Conservation (phyloP, 1,139 yeast species). For the Meyerozyma sp. region DNA sequence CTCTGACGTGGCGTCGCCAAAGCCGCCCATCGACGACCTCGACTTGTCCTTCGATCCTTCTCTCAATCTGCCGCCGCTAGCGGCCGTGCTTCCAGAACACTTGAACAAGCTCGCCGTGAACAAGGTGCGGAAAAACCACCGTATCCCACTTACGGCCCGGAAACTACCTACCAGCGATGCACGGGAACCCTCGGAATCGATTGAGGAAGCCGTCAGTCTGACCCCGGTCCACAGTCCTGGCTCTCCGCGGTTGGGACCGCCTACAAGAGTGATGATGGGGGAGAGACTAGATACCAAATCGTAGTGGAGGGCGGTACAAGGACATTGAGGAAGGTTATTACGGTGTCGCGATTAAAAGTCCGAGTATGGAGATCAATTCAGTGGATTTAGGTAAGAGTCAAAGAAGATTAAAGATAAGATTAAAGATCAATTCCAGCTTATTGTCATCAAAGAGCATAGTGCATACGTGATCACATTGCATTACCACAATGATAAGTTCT, state of each 20-base stretch:
- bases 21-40: neutral
- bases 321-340: too few species aligned
- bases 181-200: neutral
- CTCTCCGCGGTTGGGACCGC: neutral
- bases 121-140: neutral
- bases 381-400: too few species aligned
- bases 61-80: neutral
- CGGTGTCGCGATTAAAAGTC: too few species aligned
- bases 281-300: neutral
- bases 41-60: neutral
- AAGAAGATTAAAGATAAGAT: too few species aligned
- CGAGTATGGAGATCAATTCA: too few species aligned
- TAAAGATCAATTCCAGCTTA: too few species aligned
- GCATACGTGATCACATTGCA: too few species aligned
- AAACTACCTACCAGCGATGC: neutral
- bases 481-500: too few species aligned
- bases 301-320: too few species aligned
- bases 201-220: neutral
- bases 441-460: too few species aligned
- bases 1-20: neutral
- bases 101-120: neutral
- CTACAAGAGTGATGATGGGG: neutral
- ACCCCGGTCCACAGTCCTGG: neutral
- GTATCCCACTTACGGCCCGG: neutral
- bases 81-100: neutral